Evolutionary conservation across 768 basidiomycete genomes (phyloP).

Genomic region (Lentinula edodes): DNA sequence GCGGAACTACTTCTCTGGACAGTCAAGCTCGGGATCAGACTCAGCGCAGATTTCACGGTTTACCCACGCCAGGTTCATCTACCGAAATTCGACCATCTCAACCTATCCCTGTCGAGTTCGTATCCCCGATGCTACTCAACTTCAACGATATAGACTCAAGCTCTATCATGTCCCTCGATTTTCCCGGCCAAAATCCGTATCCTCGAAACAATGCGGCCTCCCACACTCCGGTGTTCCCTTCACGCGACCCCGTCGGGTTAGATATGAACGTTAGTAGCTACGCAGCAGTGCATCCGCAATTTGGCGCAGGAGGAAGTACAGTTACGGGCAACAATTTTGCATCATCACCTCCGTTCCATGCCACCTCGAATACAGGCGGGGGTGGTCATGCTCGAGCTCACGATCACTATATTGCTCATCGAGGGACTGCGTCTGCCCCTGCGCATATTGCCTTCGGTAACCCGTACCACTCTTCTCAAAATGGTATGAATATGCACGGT

Average conservation of each 20-base stretch:
- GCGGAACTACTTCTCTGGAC: conserved; percentile 12
- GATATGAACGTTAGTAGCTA: not conserved
- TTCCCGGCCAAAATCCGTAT: not conserved
- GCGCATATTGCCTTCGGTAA: conserved; percentile 65
- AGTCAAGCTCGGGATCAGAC: conserved; percentile 11
- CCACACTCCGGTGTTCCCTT: conserved; percentile 21
- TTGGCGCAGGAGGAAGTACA: not conserved
- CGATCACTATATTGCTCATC: conserved; percentile 25
- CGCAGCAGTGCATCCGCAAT: not conserved
- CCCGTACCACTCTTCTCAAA: not conserved
- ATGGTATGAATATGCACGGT: not conserved
- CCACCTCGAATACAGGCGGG: not conserved
- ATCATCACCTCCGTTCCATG: not conserved
- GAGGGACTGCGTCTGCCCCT: conserved; percentile 57
- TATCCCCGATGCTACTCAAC: conserved; percentile 56
- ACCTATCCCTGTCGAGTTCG: conserved; percentile 48
- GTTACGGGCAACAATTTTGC: not conserved
- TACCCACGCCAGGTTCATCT: conserved; percentile 69
- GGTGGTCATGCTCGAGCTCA: not conserved
- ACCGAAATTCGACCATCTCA: conserved; percentile 64
- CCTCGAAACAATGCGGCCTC: conserved; percentile 15
- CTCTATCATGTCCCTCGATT: not conserved
- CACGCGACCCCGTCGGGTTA: conserved; percentile 10
- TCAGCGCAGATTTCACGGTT: conserved; percentile 28
- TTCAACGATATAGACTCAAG: conserved; percentile 20